These are phyloP conservation scores for Penicillium samsonianum DNA, from an alignment of 495 filamentous ascomycete genomes.

Conservation along the genomic window DNA sequence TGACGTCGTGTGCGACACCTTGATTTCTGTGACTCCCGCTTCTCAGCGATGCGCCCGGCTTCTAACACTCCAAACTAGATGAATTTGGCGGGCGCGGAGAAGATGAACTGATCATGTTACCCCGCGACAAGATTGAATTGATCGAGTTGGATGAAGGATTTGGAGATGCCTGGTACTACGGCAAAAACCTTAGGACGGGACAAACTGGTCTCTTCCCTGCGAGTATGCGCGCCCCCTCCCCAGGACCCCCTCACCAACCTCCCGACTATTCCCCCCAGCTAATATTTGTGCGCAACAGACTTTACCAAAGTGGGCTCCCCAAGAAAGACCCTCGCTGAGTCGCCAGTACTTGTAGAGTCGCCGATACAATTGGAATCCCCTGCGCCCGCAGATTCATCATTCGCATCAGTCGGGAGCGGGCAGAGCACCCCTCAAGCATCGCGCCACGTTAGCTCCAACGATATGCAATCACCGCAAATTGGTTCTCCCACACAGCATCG, in stretches of 20 bases:
- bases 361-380: conserved; percentile 24
- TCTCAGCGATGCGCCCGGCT: conserved; percentile 12
- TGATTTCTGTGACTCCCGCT: not conserved
- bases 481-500: conserved; percentile 37
- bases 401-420: conserved; percentile 32
- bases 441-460: conserved; percentile 44
- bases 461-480: conserved; percentile 27
- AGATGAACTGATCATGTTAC: conserved; percentile 86
- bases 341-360: conserved; percentile 30
- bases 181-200: conserved; percentile 72
- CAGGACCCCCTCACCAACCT: not conserved
- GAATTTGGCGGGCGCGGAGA: conserved; percentile 87
- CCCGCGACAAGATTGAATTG: conserved; percentile 87
- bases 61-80: conserved; percentile 45
- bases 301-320: conserved; percentile 17
- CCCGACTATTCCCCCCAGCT: not conserved
- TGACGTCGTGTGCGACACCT: conserved; percentile 28
- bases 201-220: conserved; percentile 87
- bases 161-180: conserved; percentile 96
- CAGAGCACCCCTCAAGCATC: conserved; percentile 52
- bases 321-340: conserved; percentile 19
- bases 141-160: conserved; percentile 97
- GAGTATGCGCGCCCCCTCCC: conserved; percentile 54
- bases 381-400: conserved; percentile 22
- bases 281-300: conserved; percentile 15